Conservation (phyloP, 2,329 filamentous ascomycete genomes). For the Tolypocladium album region DNA sequence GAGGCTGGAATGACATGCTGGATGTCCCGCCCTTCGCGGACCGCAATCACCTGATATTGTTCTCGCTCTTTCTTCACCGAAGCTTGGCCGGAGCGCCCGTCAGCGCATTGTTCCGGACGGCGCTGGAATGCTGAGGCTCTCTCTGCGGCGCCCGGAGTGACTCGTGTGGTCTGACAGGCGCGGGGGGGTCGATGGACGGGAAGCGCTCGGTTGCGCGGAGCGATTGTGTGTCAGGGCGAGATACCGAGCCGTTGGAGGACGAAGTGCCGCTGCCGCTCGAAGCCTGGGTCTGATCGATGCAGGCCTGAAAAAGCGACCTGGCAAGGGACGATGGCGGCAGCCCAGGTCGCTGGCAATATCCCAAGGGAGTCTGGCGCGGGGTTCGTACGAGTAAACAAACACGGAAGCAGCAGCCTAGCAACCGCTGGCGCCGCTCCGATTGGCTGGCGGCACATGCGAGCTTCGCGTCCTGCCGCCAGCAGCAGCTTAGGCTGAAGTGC, state of each 20-base stretch:
- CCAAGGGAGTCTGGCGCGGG: neutral
- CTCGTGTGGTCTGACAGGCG: neutral
- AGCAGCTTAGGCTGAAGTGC: neutral
- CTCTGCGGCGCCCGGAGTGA: constrained; percentile 7
- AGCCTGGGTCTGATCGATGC: neutral
- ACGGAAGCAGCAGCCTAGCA: constrained; percentile 21
- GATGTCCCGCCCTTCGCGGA: constrained; percentile 11
- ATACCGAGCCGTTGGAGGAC: neutral
- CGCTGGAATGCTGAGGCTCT: constrained; percentile 5
- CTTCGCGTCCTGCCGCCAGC: neutral
- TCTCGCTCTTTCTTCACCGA: constrained; percentile 3
- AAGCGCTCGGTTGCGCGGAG: neutral
- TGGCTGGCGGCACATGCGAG: constrained; percentile 5
- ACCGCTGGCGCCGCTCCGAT: constrained; percentile 12
- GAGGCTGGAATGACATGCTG: constrained; percentile 45
- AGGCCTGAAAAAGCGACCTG: neutral
- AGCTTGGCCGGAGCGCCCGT: constrained; percentile 10
- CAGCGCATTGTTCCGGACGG: constrained; percentile 20
- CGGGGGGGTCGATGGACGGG: neutral
- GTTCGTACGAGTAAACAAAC: constrained; percentile 24
- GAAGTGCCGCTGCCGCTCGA: constrained; percentile 2
- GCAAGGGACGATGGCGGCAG: neutral
- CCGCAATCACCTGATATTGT: constrained; percentile 3
- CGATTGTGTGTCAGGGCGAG: neutral
- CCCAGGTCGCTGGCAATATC: neutral